Evolutionary conservation across 1,139 yeast genomes (phyloP), one percentile per base, ranked within the genome.

Genomic region (Geotrichum restrictum): DNA sequence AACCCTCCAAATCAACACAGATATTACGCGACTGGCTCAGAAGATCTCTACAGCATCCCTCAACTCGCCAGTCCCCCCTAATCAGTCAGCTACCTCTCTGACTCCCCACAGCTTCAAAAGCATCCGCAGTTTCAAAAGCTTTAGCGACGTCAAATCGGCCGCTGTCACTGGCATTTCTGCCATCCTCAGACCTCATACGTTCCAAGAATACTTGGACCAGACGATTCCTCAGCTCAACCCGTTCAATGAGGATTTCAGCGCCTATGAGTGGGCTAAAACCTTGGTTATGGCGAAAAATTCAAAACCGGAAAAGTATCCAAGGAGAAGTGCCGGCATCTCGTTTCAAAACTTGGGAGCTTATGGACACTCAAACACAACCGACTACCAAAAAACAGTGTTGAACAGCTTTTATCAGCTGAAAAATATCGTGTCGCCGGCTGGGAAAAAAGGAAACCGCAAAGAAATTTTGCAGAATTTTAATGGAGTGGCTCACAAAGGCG

Each of bases 281-380:
- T 70, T 85, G 75, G 76, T 80, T 57, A 77, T 78, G 53, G 66
- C 84, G 56, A 69, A 72, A 67, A 74, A 75, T 55, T 69, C 75
- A 16, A 87, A 84, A 59, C 81, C 83, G 0, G 88, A 82, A 2
- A 76, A 81, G 62, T 85, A 80, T 39, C 49, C 68, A 81, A 82
- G 60, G 81, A 81, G 47, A 13, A 49, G 60, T 32, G 60, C 62
- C 3, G 95, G 95, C 10, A 73, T 88, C 37, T 77, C 85, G 3
- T 88, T 83, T 74, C 76, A 78, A 56, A 71, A 85, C 61, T 70
- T 88, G 60, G 71, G 85, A 52, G 94, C 91, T 1, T 78, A 75
- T 58, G 96, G 96, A 55, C 77, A 77, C 55, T 88, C 93, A 7
- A 74, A 85, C 2, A 94, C 85, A 63, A 78, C 89, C 2, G 93